Evolutionary conservation across 2,329 filamentous ascomycete species (phyloP).

Genomic region (Aspergillus puulaauensis): DNA sequence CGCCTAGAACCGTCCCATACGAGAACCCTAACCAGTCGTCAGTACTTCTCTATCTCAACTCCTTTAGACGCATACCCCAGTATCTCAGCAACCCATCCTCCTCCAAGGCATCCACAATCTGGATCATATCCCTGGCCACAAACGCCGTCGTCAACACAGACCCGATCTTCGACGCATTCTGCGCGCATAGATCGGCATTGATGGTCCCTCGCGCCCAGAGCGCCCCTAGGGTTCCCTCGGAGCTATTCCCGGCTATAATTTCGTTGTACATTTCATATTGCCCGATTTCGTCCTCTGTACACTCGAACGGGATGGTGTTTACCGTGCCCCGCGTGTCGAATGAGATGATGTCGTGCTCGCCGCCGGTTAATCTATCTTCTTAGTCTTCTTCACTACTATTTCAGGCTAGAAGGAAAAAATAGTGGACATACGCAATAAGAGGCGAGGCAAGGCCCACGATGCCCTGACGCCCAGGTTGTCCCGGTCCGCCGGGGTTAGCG

Average conservation of each 20-base stretch:
- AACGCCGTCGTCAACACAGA: slow-evolving; percentile 11
- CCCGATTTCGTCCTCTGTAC: background rate
- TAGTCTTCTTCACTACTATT: background rate
- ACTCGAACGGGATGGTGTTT: slow-evolving; percentile 7
- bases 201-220: slow-evolving; percentile 10
- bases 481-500: slow-evolving; percentile 9
- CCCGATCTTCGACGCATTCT: background rate
- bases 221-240: background rate
- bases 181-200: slow-evolving; percentile 3
- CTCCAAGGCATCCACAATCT: slow-evolving; percentile 10
- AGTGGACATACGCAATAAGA: background rate
- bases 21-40: slow-evolving; percentile 5
- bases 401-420: background rate
- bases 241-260: background rate
- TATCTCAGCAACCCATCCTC: slow-evolving; percentile 9
- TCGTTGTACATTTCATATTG: background rate
- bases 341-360: slow-evolving; percentile 7
- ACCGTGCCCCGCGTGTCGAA: slow-evolving; percentile 12
- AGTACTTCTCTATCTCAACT: no score
- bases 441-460: background rate
- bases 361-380: slow-evolving; percentile 7
- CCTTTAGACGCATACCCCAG: slow-evolving; percentile 8
- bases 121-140: slow-evolving; percentile 10
- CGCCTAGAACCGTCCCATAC: slow-evolving; percentile 9
- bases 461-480: background rate